Evolutionary conservation across 2,329 filamentous ascomycete genomes (phyloP), one percentile per base, ranked within the genome.

Genomic region (Colletotrichum neosansevieriae): DNA sequence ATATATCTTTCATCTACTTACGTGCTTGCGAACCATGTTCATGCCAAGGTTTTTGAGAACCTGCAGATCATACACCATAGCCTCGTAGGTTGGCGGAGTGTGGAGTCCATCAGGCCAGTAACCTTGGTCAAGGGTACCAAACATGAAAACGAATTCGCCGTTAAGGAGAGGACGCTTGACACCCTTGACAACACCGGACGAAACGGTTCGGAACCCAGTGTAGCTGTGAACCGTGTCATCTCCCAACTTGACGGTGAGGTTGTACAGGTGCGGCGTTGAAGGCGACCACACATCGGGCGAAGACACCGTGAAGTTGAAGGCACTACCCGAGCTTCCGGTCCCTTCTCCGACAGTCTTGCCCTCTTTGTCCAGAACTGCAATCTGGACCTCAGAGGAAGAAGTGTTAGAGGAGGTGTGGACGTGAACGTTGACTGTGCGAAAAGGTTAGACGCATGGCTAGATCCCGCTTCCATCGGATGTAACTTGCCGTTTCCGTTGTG

Each of bases 51-150:
- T 79, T 78, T 93, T 93, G 63, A 92, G 76, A 4, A 88, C 78
- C 67, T 90, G 74, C 12, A 93, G 74, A 72, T 93, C 91, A 62
- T 84, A 92, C 0, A 87, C 79, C 88, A 93, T 90, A 0, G 90
- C 91, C 70, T 92, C 89, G 3, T 83, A 80, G 9, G 83, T 92
- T 0, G 91, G 91, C 0, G 91, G 85, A 0, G 85, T 85, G 74
- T 92, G 86, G 3, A 92, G 79, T 0, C 91, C 91, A 73, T 92
- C 90, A 0, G 90, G 90, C 90, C 90, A 92, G 75, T 83, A 92
- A 0, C 91, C 91, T 72, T 93, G 91, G 65, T 93, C 91, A 0
- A 93, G 81, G 0, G 90, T 90, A 3, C 89, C 90, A 58, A 92
- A 90, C 47, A 86, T 82, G 75, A 92, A 93, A 12, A 88, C 79